Evolutionary conservation across 805 yeast species (phyloP).

Genomic region (Candida parachauliodes): DNA sequence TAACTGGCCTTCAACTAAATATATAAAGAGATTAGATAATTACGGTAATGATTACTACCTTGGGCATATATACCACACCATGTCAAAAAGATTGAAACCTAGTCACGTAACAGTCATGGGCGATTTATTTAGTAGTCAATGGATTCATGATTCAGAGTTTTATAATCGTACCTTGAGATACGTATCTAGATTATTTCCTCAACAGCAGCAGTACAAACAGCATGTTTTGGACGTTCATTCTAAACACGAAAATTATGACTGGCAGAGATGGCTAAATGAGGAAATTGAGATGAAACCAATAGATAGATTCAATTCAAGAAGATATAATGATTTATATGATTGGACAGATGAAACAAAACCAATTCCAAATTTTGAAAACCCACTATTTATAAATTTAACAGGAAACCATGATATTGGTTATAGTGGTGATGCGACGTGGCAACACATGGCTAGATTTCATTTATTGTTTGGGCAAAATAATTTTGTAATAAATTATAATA

Average conservation of each 20-base stretch:
- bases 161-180: conserved; percentile 73
- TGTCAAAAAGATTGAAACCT: conserved; percentile 66
- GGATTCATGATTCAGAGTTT: conserved; percentile 89
- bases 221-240: conserved; percentile 46
- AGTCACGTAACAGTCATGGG: conserved; percentile 88
- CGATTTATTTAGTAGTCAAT: conserved; percentile 88
- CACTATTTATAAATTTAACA: conserved; percentile 74
- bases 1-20: conserved; percentile 65
- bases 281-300: conserved; percentile 38
- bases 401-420: conserved; percentile 98
- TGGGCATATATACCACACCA: conserved; percentile 73
- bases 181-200: conserved; percentile 63
- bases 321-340: conserved; percentile 56
- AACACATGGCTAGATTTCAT: conserved; percentile 78
- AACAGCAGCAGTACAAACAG: conserved; percentile 50
- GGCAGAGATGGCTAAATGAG: conserved; percentile 43
- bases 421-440: conserved; percentile 90
- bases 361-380: conserved; percentile 45
- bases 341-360: conserved; percentile 48
- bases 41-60: conserved; percentile 86
- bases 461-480: conserved; percentile 80
- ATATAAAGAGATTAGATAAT: conserved; percentile 73
- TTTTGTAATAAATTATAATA: conserved; percentile 69
- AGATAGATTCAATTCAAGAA: conserved; percentile 32
- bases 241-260: conserved; percentile 53